phyloP scores from a whole-genome alignment of 2,329 filamentous ascomycete genomes.

The Zymoseptoria brevis region DNA sequence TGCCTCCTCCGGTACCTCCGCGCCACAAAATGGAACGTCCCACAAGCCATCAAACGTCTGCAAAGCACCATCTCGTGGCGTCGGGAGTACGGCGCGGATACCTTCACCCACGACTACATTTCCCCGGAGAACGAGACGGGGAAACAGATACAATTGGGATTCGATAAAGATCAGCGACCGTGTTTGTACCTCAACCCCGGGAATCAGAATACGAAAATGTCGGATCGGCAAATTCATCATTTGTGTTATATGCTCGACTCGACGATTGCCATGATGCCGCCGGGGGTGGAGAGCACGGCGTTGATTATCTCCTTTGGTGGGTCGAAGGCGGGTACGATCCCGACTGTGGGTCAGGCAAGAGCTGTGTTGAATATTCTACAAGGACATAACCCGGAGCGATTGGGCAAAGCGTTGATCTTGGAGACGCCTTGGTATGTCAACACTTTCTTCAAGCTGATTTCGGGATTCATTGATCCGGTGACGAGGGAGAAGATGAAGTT shows the following conservation, averaged over 20 bases:
- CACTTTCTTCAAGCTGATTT: conserved; percentile 94
- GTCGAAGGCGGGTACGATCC: conserved; percentile 66
- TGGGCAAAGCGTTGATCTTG: conserved; percentile 81
- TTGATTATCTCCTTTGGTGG: conserved; percentile 89
- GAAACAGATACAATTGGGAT: conserved; percentile 86
- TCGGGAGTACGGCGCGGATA: conserved; percentile 76
- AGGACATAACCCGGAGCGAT: conserved; percentile 87
- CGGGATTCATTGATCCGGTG: conserved; percentile 89
- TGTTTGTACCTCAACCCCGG: conserved; percentile 87
- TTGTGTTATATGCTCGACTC: conserved; percentile 94
- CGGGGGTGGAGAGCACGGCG: conserved; percentile 77
- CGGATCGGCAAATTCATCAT: conserved; percentile 82
- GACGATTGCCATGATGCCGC: conserved; percentile 76
- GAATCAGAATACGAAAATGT: conserved; percentile 83
- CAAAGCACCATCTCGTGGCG: conserved; percentile 79
- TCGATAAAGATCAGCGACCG: conserved; percentile 74
- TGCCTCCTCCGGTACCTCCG: conserved; percentile 88
- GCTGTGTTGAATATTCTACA: conserved; percentile 88
- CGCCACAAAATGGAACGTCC: conserved; percentile 80
- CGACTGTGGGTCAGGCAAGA: conserved; percentile 65
- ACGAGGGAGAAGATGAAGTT: conserved; percentile 95
- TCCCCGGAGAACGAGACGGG: conserved; percentile 92
- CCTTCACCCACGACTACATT: conserved; percentile 76
- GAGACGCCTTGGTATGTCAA: conserved; percentile 87
- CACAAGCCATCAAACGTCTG: conserved; percentile 70